phyloP scores from a whole-genome alignment of 129 eudicot genomes.

The Arctium lappa region DNA sequence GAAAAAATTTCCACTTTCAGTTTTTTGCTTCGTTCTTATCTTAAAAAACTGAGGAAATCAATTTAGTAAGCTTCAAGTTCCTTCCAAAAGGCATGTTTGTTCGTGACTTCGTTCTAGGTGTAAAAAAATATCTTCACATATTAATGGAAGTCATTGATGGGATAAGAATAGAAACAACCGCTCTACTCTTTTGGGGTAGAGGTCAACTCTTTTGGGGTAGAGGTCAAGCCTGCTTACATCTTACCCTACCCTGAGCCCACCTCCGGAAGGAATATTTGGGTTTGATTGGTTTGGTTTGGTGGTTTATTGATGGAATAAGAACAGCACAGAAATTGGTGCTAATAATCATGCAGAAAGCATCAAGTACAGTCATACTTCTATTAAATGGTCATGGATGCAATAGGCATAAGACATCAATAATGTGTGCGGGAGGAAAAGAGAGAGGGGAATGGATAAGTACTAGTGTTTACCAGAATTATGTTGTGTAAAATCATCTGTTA shows the following conservation, averaged over 20 bases:
- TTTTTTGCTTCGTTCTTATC: constrained; percentile 1
- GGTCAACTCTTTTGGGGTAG: no score
- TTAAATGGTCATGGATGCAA: background rate
- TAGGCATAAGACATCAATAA: background rate
- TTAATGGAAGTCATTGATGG: background rate
- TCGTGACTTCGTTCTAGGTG: no score
- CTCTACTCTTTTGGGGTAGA: no score
- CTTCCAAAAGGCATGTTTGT: no score
- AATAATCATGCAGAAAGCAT: background rate
- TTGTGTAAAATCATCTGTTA: constrained; percentile 61
- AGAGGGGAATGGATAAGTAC: background rate
- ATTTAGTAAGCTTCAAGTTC: background rate
- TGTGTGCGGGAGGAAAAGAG: background rate
- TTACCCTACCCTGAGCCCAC: no score
- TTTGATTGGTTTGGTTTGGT: no score
- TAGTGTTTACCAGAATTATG: constrained; percentile 54
- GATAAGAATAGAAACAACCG: background rate
- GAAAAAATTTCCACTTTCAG: background rate
- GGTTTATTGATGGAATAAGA: no score
- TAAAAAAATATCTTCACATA: background rate
- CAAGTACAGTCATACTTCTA: background rate
- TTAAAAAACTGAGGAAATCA: background rate
- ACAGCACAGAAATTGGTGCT: no score
- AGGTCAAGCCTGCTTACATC: no score
- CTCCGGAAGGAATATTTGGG: no score